phyloP scores from a whole-genome alignment of 495 filamentous ascomycete species.

The Neurospora tetraspora region DNA sequence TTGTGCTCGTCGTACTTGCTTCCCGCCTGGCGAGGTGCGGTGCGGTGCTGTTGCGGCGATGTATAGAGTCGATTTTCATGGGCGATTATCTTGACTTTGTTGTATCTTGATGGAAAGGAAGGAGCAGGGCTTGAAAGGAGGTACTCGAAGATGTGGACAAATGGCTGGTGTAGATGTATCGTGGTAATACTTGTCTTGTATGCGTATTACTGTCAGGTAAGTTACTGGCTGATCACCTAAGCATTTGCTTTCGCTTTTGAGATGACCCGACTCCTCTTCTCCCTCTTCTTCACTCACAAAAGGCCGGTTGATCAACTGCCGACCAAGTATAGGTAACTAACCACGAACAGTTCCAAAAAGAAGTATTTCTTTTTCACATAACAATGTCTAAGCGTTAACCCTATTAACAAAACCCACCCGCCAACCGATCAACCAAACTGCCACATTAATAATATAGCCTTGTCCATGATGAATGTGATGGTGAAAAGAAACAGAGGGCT shows the following conservation, averaged over 20 bases:
- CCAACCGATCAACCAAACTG: not conserved
- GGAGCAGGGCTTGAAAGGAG: too few relatives aligned
- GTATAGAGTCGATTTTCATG: not conserved
- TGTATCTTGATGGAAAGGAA: too few relatives aligned
- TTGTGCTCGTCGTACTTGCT: not conserved
- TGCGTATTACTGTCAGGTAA: too few relatives aligned
- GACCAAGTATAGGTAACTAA: too few relatives aligned
- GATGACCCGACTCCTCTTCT: too few relatives aligned
- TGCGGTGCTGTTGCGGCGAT: not conserved
- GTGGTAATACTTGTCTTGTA: too few relatives aligned
- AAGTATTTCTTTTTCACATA: not conserved
- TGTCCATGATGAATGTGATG: not conserved
- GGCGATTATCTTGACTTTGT: not conserved
- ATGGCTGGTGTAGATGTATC: too few relatives aligned
- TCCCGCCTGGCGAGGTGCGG: not conserved
- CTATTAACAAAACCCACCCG: not conserved
- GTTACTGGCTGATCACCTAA: too few relatives aligned
- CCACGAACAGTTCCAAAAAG: not conserved
- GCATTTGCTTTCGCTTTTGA: too few relatives aligned
- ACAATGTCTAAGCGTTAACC: not conserved
- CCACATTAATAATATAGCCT: not conserved
- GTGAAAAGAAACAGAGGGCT: not conserved
- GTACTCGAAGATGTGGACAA: too few relatives aligned
- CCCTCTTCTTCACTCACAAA: too few relatives aligned
- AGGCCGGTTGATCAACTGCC: too few relatives aligned